These are phyloP conservation scores for Moesziomyces sp. DNA, from an alignment of 1,284 basidiomycete genomes.

Conservation along the genomic window DNA sequence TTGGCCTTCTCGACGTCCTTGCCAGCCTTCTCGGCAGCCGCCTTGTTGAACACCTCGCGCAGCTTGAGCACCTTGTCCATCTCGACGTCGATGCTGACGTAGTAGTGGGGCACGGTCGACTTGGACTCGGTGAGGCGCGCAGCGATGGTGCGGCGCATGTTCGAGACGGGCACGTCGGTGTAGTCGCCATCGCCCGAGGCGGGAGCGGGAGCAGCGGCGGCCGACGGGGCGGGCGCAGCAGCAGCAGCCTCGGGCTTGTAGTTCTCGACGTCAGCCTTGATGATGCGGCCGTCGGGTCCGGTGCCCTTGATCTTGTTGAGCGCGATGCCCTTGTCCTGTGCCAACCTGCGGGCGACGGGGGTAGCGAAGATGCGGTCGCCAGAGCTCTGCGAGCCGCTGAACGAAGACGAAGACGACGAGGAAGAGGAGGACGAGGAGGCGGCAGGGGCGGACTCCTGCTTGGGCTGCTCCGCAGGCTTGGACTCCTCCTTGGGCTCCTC, in stretches of 20 bases:
- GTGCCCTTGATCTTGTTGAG: slow-evolving; percentile 90
- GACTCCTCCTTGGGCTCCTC: slow-evolving; percentile 50
- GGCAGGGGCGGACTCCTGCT: slow-evolving; percentile 41
- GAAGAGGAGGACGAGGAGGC: slow-evolving; percentile 27
- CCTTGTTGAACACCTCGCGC: slow-evolving; percentile 90
- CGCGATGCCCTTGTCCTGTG: slow-evolving; percentile 92
- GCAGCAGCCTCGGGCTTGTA: slow-evolving; percentile 71
- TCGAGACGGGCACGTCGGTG: slow-evolving; percentile 88
- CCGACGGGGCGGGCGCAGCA: slow-evolving; percentile 22
- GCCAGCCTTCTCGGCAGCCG: slow-evolving; percentile 63
- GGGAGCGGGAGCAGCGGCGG: slow-evolving; percentile 36
- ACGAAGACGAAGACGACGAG: slow-evolving; percentile 24
- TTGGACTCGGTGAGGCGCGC: slow-evolving; percentile 90
- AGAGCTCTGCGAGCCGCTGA: slow-evolving; percentile 46
- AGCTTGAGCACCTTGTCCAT: slow-evolving; percentile 97
- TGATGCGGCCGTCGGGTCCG: slow-evolving; percentile 92
- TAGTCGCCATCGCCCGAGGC: slow-evolving; percentile 75
- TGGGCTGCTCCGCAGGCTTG: slow-evolving; percentile 52
- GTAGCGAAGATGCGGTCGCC: slow-evolving; percentile 81
- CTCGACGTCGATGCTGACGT: slow-evolving; percentile 92
- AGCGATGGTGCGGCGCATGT: slow-evolving; percentile 95
- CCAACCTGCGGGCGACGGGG: slow-evolving; percentile 95
- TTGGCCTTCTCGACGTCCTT: slow-evolving; percentile 74
- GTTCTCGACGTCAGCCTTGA: slow-evolving; percentile 92
- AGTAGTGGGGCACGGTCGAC: slow-evolving; percentile 95